A percentile compares a stretch with the other conserved stretches of the same genome.
Evolutionary conservation across 176 grass and related monocot species (phyloP).

Genomic region (Phoenix dactylifera): DNA sequence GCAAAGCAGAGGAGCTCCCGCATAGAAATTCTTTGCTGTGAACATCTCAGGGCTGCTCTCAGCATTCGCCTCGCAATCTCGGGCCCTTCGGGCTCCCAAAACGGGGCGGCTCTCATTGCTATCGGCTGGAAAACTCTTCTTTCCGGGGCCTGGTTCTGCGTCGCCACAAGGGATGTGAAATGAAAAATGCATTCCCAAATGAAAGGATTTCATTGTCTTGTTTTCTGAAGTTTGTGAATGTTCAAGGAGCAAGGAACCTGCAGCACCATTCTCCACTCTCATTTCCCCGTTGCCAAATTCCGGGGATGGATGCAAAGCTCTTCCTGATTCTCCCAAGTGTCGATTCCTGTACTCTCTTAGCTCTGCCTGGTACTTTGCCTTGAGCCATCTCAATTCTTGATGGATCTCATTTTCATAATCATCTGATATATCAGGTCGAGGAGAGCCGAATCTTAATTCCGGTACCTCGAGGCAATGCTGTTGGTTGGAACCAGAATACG

Average conservation of each 20-base stretch:
- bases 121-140: conserved; percentile 25
- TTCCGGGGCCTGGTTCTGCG: too few relatives aligned
- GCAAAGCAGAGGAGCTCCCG: not conserved
- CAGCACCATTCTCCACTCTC: not conserved
- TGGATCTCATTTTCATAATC: conserved; percentile 1
- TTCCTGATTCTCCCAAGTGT: not conserved
- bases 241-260: too few relatives aligned
- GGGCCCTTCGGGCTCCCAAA: not conserved
- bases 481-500: not conserved
- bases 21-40: not conserved
- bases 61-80: not conserved
- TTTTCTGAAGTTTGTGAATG: too few relatives aligned
- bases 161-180: too few relatives aligned
- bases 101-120: not conserved
- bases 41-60: not conserved
- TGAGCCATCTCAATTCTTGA: not conserved
- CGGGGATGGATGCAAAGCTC: not conserved
- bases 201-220: too few relatives aligned
- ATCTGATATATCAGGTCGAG: not conserved
- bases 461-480: not conserved
- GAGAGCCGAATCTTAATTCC: not conserved
- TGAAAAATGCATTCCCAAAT: too few relatives aligned
- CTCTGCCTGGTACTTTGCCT: not conserved
- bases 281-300: not conserved
- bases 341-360: not conserved